phyloP scores from a whole-genome alignment of 345 rosid species.

The Salix brachista region DNA sequence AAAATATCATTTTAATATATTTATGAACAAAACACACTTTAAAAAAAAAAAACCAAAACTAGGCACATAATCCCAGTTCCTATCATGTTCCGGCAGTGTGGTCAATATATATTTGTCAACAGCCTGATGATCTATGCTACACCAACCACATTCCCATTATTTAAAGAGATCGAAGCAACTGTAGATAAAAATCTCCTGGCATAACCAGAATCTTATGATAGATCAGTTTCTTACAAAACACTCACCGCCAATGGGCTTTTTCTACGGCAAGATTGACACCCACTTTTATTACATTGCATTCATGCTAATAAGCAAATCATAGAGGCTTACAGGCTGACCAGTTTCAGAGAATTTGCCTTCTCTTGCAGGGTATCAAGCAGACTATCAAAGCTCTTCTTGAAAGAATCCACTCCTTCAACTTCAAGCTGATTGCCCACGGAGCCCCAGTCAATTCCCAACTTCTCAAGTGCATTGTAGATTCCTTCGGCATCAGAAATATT shows the following conservation, averaged over 20 bases:
- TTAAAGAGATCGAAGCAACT: not conserved
- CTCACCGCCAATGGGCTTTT: constrained; percentile 4
- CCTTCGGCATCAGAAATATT: constrained; percentile 91
- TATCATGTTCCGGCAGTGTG: too few relatives aligned
- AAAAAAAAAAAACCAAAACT: too few relatives aligned
- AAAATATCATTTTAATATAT: too few relatives aligned
- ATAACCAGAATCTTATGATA: constrained; percentile 14
- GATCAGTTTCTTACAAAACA: constrained; percentile 16
- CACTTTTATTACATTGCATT: constrained; percentile 29
- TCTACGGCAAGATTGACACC: constrained; percentile 22
- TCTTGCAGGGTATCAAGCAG: constrained; percentile 89
- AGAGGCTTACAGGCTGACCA: constrained; percentile 52
- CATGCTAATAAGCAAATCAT: constrained; percentile 1
- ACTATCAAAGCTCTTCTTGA: constrained; percentile 93
- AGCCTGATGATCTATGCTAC: not conserved
- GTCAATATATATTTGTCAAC: too few relatives aligned
- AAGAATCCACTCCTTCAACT: constrained; percentile 82
- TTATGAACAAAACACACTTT: too few relatives aligned
- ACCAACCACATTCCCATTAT: not conserved
- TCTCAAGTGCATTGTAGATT: constrained; percentile 90
- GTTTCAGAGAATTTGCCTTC: constrained; percentile 86
- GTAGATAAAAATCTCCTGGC: not conserved
- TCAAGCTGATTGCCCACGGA: constrained; percentile 79
- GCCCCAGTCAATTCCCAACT: constrained; percentile 88
- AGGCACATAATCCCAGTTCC: too few relatives aligned